A percentile compares a stretch with the other conserved stretches of the same genome.
These are phyloP conservation scores for Beauveria rudraprayagi DNA, from an alignment of 2,329 filamentous ascomycete species.

Conservation along the genomic window DNA sequence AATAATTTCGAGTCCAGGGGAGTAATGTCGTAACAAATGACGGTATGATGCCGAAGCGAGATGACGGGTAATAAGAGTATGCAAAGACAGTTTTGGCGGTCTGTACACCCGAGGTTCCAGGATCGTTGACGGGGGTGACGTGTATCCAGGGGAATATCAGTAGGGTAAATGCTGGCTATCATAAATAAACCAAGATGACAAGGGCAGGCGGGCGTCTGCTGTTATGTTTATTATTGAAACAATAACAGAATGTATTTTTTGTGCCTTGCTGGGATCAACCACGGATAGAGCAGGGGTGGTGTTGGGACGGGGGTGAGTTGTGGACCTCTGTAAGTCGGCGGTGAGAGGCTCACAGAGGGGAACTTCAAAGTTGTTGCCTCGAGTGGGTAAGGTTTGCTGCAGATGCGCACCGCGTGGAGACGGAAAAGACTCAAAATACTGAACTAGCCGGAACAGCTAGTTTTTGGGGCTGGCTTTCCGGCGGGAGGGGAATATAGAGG, in stretches of 20 bases:
- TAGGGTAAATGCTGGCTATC: neutral
- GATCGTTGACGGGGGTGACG: conserved; percentile 4
- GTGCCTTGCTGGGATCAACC: conserved; percentile 1
- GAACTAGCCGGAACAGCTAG: neutral
- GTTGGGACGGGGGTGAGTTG: conserved; percentile 8
- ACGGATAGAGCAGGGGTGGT: conserved; percentile 4
- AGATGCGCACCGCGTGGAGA: conserved; percentile 2
- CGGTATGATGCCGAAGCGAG: neutral
- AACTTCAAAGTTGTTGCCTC: neutral
- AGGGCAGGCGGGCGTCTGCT: neutral
- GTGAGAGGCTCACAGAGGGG: neutral
- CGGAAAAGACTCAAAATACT: neutral
- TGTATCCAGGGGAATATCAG: neutral
- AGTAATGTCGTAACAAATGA: neutral
- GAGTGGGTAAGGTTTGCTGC: conserved; percentile 10
- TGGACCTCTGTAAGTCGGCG: conserved; percentile 9
- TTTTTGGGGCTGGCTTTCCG: neutral
- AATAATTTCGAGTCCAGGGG: conserved; percentile 6
- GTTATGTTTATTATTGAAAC: conserved; percentile 1
- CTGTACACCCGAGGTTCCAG: conserved; percentile 7
- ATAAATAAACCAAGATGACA: neutral
- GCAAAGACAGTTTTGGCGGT: neutral
- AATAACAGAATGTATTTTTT: conserved; percentile 1
- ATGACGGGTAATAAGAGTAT: neutral
- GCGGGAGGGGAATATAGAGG: neutral